Evolutionary conservation across 2,329 filamentous ascomycete species (phyloP).

Genomic region (Aspergillus unguis): DNA sequence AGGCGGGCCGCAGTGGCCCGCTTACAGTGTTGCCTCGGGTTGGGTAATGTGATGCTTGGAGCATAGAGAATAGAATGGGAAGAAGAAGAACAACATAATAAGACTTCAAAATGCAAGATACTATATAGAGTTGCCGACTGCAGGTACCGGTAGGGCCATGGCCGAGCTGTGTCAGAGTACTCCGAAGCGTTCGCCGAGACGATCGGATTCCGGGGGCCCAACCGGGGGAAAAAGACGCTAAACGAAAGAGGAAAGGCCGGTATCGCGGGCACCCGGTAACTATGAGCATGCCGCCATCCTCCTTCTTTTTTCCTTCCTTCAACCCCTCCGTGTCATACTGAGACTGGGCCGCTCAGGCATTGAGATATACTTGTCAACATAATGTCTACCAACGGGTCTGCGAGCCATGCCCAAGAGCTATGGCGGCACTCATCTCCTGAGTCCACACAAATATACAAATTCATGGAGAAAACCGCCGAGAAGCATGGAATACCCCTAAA

Average conservation of each 20-base stretch:
- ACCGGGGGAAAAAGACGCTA: constrained; percentile 1
- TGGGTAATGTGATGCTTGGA: neutral
- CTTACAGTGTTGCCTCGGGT: constrained; percentile 1
- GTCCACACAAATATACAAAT: constrained; percentile 68
- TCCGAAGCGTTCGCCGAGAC: no score
- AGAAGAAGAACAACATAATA: neutral
- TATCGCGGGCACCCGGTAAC: constrained; percentile 5
- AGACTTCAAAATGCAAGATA: no score
- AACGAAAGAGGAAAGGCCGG: constrained; percentile 8
- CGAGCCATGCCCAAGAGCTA: constrained; percentile 47
- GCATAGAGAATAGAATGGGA: neutral
- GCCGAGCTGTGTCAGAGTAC: no score
- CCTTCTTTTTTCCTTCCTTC: neutral
- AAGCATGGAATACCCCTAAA: constrained; percentile 62
- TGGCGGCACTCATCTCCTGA: constrained; percentile 69
- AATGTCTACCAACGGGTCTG: constrained; percentile 13
- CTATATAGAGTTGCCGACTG: no score
- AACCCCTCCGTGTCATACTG: neutral
- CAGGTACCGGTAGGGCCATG: no score
- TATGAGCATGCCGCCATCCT: constrained; percentile 7
- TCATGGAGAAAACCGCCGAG: constrained; percentile 65
- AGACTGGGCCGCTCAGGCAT: neutral
- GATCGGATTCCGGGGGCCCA: neutral
- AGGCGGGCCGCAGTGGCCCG: constrained; percentile 7
- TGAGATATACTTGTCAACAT: neutral